These are phyloP conservation scores for Seminavis robusta DNA, from an alignment of 108 stramenopile genomes.

Conservation along the genomic window DNA sequence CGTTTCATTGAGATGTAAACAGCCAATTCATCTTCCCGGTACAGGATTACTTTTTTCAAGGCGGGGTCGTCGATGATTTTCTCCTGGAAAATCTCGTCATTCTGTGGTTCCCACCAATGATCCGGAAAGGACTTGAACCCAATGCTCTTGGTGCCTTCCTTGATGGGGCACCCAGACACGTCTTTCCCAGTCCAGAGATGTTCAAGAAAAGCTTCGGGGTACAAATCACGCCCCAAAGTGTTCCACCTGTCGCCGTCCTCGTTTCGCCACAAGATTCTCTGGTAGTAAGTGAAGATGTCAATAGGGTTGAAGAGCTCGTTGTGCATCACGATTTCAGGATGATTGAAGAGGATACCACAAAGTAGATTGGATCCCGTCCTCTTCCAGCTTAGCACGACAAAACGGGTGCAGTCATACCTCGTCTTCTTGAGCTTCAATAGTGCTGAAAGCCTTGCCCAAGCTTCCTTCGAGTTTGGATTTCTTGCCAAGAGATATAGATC, in stretches of 20 bases:
- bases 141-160: conserved; percentile 38
- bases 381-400: conserved; percentile 34
- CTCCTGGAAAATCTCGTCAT: conserved; percentile 26
- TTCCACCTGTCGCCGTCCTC: conserved; percentile 16
- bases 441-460: conserved; percentile 14
- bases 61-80: conserved; percentile 25
- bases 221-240: conserved; percentile 19
- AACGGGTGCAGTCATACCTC: conserved; percentile 5
- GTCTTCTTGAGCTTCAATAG: too few relatives aligned
- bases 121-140: conserved; percentile 49
- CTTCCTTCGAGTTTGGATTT: conserved; percentile 26
- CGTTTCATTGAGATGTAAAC: conserved; percentile 31
- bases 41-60: conserved; percentile 33
- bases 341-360: conserved; percentile 29
- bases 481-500: conserved; percentile 22
- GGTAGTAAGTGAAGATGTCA: conserved; percentile 39
- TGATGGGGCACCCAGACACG: neutral
- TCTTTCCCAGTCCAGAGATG: conserved; percentile 19
- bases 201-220: conserved; percentile 16
- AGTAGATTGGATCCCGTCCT: conserved; percentile 41
- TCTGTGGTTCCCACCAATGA: conserved; percentile 23
- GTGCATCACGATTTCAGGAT: conserved; percentile 40
- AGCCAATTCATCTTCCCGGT: conserved; percentile 32
- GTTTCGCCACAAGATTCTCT: neutral
- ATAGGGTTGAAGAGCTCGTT: conserved; percentile 42